Base-by-base conservation (phyloP, 2,329 filamentous ascomycete genomes). In the Ascosphaera apis region DNA sequence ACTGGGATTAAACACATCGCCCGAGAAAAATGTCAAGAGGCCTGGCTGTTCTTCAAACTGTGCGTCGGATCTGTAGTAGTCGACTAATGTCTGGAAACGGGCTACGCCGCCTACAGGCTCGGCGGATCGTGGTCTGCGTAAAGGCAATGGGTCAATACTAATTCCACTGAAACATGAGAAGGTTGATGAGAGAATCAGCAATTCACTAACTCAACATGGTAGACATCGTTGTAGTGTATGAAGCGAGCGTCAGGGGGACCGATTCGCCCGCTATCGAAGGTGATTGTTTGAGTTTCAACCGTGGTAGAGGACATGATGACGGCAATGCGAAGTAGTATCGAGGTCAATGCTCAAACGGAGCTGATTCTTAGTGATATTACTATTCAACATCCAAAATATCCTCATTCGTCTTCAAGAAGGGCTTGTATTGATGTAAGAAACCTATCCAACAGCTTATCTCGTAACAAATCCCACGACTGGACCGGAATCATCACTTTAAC, bases 161-260 rank as follows among this genome's bases (percentile, higher is more conserved):
- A n/a, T 15, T 15, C 18, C 15, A 30, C 15, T n/a, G 7, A 31
- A 7, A 13, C 16, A 9, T 9, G n/a, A 17, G 18, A n/a, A 16
- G 31, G 31, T 33, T 33, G 30, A 16, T n/a, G 34, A 16, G 16
- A 11, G 15, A 18, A 33, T 25, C n/a, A 6, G 28, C 15, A 6
- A 37, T 30, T 36, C 23, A 45, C 50, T 40, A 53, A 60, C 54
- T 91, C 82, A 37, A 92, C 69, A 47, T 92, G 84, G 54, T 92
- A 92, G 40, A 92, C 83, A 56, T 93, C 83, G 55, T 92, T 92
- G 63, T 77, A 92, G 58, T 92, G 84, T 21, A 91, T 53, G 37
- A 92, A 56, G n/a, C 83, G 72, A 35, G 92, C 58, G 51, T 82
- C 76, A 32, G 81, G 78, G 31, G 62, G 52, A 32, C 57, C 57